Percentiles rank a stretch among this genome's conserved stretches.
Conservation (phyloP, 805 yeast species). For the Metschnikowia anglica region DNA sequence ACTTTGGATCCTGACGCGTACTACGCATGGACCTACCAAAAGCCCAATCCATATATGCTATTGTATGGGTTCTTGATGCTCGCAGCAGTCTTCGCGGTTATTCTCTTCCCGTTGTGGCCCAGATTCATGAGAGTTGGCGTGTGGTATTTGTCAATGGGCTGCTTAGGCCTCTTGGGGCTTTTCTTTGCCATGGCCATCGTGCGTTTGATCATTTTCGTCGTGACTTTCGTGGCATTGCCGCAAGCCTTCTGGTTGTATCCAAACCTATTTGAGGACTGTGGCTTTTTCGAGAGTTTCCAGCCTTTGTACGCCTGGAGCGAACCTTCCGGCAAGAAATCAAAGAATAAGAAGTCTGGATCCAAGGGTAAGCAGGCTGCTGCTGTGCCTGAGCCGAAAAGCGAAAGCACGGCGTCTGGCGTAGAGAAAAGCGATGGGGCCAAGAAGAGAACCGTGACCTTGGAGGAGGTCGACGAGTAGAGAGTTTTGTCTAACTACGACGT, state of each 20-base stretch:
- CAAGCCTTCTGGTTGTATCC: conserved; percentile 97
- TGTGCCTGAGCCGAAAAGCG: conserved; percentile 11
- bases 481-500: no score
- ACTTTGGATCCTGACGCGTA: conserved; percentile 64
- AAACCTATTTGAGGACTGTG: conserved; percentile 92
- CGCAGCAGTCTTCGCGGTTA: conserved; percentile 58
- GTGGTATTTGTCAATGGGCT: conserved; percentile 81
- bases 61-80: conserved; percentile 66
- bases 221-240: conserved; percentile 56
- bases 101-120: conserved; percentile 96
- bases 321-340: conserved; percentile 31
- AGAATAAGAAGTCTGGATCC: conserved; percentile 22
- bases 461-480: conserved; percentile 38
- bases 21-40: conserved; percentile 79
- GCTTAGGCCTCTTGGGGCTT: conserved; percentile 68
- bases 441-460: conserved; percentile 39
- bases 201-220: conserved; percentile 65
- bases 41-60: conserved; percentile 64
- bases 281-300: conserved; percentile 85
- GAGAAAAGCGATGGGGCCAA: conserved; percentile 19
- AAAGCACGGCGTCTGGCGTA: conserved; percentile 19
- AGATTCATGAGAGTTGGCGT: conserved; percentile 81
- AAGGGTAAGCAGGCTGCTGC: conserved; percentile 6
- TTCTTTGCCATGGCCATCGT: conserved; percentile 79
- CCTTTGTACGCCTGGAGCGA: conserved; percentile 87